Base-by-base conservation (phyloP, 208 protist genomes). In the Trypanosoma caninum region DNA sequence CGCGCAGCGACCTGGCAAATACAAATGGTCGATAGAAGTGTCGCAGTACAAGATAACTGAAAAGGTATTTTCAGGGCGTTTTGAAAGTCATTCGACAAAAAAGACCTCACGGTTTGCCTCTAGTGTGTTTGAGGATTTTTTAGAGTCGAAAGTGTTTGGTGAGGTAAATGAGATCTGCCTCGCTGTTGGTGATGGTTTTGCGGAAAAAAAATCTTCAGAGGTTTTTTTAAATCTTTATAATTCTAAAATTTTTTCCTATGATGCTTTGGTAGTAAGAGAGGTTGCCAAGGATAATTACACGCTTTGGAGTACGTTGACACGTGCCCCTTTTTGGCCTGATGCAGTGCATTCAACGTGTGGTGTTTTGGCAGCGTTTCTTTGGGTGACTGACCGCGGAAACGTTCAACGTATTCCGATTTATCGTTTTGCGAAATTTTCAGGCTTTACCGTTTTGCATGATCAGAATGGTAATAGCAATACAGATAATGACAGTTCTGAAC, bases 21-120 rank as follows among this genome's bases (percentile, higher is more conserved):
- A 89, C 64, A 75, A 72, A 46, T 92, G 84, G 84, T 52, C 74
- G 10, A 74, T 88, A 20, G 67, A 42, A 25, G 57, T 90, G 10
- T 59, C 79, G 16, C 66, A 86, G 51, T 78, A 77, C 40, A 74
- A 69, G 37, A 27, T 90, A 16, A 69, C 70, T n/a, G 72, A 78
- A 35, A 53, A 58, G 11, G 56, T 40, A 22, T 34, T 31, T 23
- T 40, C 18, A 30, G 16, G 16, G 13, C 11, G 16, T 25, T 40
- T 34, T 6, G 27, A 48, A 45, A 35, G 28, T 37, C n/a, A 22
- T 50, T 4, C 28, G 20, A 20, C 52, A 25, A 52, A 54, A 27
- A 20, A 58, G 35, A 38, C 59, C 16, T 76, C 72, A 13, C 64
- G 62, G 40, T 84, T 84, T 61, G 74, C 84, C 50, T 82, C 76